Evolutionary conservation across 2,329 filamentous ascomycete species (phyloP).

Genomic region (Xylariales sp.): DNA sequence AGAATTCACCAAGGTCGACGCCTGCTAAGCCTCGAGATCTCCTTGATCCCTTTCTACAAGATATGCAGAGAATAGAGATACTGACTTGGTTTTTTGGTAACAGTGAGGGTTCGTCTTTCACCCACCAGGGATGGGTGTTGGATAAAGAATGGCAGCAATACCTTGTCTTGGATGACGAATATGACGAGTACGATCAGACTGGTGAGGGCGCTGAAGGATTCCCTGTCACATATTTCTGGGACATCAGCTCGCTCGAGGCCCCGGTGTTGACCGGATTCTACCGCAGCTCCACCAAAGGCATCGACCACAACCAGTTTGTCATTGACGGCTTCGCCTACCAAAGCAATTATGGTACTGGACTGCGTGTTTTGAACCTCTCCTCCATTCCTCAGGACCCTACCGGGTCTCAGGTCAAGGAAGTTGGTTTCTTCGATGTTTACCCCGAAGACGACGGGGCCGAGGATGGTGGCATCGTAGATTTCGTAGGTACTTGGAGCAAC

Average conservation of each 20-base stretch:
- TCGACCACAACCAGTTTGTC: constrained; percentile 48
- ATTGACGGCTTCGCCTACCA: constrained; percentile 41
- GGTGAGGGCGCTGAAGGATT: constrained; percentile 37
- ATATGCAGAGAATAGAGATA: no score
- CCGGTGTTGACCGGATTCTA: constrained; percentile 40
- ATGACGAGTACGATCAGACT: constrained; percentile 40
- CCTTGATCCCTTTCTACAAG: no score
- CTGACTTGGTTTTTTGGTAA: no score
- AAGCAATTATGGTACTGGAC: constrained; percentile 45
- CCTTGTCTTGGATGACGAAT: constrained; percentile 49
- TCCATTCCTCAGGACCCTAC: constrained; percentile 36
- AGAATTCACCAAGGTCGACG: no score
- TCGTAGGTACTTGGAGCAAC: constrained; percentile 42
- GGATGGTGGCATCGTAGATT: constrained; percentile 33
- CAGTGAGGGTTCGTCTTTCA: constrained; percentile 51
- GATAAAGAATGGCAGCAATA: constrained; percentile 39
- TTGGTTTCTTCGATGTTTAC: constrained; percentile 46
- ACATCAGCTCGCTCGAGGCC: constrained; percentile 37
- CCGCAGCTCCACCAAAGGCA: constrained; percentile 34
- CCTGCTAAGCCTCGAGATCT: no score
- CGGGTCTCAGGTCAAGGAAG: constrained; percentile 40
- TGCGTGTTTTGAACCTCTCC: constrained; percentile 34
- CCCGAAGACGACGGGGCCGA: constrained; percentile 42
- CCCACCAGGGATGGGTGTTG: constrained; percentile 54
- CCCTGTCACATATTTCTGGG: constrained; percentile 48